Percentiles rank a stretch among this genome's conserved stretches.
Conservation (phyloP, 1,284 basidiomycete genomes). For the Mycosarcoma mackinlayi region DNA sequence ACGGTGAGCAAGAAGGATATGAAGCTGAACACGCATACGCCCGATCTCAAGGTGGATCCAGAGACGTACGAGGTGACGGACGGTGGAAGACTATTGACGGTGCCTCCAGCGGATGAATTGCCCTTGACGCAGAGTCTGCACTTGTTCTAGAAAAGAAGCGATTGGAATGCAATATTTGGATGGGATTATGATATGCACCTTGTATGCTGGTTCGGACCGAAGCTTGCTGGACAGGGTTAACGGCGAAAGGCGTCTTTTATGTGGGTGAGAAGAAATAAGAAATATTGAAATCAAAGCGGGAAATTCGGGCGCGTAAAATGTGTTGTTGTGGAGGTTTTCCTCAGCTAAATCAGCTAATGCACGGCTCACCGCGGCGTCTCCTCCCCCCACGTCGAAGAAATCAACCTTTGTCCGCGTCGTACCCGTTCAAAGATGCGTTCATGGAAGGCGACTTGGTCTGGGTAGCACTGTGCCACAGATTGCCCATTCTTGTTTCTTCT, state of each 20-base stretch:
- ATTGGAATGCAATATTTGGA: too few species aligned
- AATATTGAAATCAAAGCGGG: slow-evolving; percentile 1
- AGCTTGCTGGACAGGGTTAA: too few species aligned
- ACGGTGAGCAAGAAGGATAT: slow-evolving; percentile 84
- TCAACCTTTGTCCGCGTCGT: too few species aligned
- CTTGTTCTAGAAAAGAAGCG: slow-evolving; percentile 20
- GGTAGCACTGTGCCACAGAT: background rate
- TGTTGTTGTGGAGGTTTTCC: slow-evolving; percentile 21
- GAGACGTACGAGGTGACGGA: slow-evolving; percentile 75
- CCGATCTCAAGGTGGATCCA: slow-evolving; percentile 87
- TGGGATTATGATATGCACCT: too few species aligned
- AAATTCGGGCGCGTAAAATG: slow-evolving; percentile 5
- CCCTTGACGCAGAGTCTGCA: slow-evolving; percentile 55
- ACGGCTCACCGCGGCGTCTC: background rate
- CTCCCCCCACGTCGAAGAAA: too few species aligned
- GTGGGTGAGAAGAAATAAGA: too few species aligned
- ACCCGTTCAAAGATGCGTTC: background rate
- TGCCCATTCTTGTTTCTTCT: background rate
- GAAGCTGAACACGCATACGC: slow-evolving; percentile 88
- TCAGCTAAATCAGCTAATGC: background rate
- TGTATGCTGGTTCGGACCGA: background rate
- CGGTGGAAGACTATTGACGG: slow-evolving; percentile 50
- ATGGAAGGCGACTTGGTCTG: background rate
- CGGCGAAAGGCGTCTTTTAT: too few species aligned
- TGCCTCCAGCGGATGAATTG: slow-evolving; percentile 56